Percentiles rank a stretch among this genome's conserved stretches.
Conservation (phyloP, 129 eudicot species). For the Helianthus annuus region HanXRQr2.0-SUNRISE NC_035446.2:58765567-58766066, state of each 20-base stretch:
- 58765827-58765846: constrained; percentile 12
- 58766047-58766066: no score
- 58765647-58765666: neutral
- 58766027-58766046: no score
- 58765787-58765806: constrained; percentile 20
- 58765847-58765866: constrained; percentile 14
- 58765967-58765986: no score
- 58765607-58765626: constrained; percentile 66
- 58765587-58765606: constrained; percentile 80
- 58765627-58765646: constrained; percentile 35
- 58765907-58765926: no score
- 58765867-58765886: neutral
- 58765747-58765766: neutral
- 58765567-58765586: constrained; percentile 70
- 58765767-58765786: constrained; percentile 29
- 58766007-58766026: no score
- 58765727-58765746: constrained; percentile 29
- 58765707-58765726: neutral
- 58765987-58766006: no score
- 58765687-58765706: neutral
- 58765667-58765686: neutral
- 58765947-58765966: no score
- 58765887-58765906: no score
- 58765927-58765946: no score
- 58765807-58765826: constrained; percentile 23